Conservation (phyloP, 2,329 filamentous ascomycete species). For the Sclerotinia sclerotiorum region DNA sequence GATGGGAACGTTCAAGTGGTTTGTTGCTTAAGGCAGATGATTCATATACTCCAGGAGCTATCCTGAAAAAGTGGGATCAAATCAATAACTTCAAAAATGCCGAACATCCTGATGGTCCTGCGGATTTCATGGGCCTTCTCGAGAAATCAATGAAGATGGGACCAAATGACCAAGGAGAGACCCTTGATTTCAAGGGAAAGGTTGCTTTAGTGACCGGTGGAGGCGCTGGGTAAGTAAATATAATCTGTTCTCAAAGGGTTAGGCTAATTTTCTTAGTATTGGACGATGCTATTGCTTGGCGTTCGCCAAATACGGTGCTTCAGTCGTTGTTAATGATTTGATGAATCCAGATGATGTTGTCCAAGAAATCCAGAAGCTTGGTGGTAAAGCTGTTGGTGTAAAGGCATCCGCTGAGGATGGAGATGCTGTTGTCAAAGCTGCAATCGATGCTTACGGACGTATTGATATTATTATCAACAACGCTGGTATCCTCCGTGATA, state of each 20-base stretch:
- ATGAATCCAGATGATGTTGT: conserved; percentile 88
- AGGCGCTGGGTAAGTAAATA: conserved; percentile 64
- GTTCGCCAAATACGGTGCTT: conserved; percentile 80
- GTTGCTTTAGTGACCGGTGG: conserved; percentile 86
- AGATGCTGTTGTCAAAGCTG: conserved; percentile 84
- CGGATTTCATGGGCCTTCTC: conserved; percentile 83
- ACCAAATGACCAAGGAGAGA: conserved; percentile 68
- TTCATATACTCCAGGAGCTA: conserved; percentile 80
- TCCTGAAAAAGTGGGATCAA: conserved; percentile 86
- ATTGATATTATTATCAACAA: conserved; percentile 98
- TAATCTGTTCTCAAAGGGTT: not conserved
- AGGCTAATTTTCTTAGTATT: conserved; percentile 54
- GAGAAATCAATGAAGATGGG: conserved; percentile 79
- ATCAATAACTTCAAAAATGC: conserved; percentile 83
- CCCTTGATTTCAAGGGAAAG: conserved; percentile 78
- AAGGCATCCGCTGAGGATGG: conserved; percentile 94
- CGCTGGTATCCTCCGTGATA: conserved; percentile 94
- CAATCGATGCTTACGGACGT: conserved; percentile 90
- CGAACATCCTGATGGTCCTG: conserved; percentile 78
- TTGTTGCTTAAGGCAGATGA: conserved; percentile 86
- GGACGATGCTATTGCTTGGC: conserved; percentile 87
- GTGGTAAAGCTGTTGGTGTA: conserved; percentile 87
- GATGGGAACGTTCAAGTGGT: conserved; percentile 92
- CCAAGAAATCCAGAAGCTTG: conserved; percentile 84
- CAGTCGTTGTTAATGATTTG: conserved; percentile 94